Base-by-base conservation (phyloP, 768 basidiomycete genomes). In the Termitomyces sp. region DNA sequence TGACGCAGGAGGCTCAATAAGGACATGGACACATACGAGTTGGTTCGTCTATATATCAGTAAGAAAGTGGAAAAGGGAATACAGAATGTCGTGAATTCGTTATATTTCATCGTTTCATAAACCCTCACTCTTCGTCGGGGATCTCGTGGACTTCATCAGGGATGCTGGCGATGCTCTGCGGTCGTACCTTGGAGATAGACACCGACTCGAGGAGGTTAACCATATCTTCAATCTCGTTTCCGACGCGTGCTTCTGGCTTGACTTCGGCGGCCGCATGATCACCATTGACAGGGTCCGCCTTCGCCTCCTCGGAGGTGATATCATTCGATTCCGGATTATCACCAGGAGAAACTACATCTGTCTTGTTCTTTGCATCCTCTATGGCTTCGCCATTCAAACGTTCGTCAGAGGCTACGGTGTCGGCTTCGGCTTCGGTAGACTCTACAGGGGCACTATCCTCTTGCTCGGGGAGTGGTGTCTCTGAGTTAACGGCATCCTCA, bases 191-290 rank as follows among this genome's bases (percentile, higher is more conserved):
- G 44, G 71, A 63, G 41, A 71, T 57, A 37, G 73, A 63, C 31
- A 61, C 66, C 1, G 76, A 65, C 70, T 90, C 85, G 12, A 90
- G 81, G 62, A 89, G 75, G 63, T 78, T 83, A 59, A 90, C 82
- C 52, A 89, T 83, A 54, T 82, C 82, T 68, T 84, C 88, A 31
- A 86, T 73, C 31, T 86, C 82, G 53, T 73, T 68, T 16, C 67
- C 76, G 14, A 63, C 48, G 10, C 54, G 56, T 38, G 56, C 48
- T 31, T 46, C 56, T 2, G 62, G 38, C 32, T 56, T 63, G 21
- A 62, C 50, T 27, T 50, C 35, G 16, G 23, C 23, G 14, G 23
- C 23, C 35, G 25, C 49, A 45, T 64, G 62, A 32, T 60, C 65
- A 10, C 49, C 68, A 11, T 56, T 38, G 21, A 51, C 65, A 25